A percentile compares a stretch with the other conserved stretches of the same genome.
Evolutionary conservation across 192 early-diverging fungal genomes (phyloP).

Genomic region (Podila minutissima): DNA sequence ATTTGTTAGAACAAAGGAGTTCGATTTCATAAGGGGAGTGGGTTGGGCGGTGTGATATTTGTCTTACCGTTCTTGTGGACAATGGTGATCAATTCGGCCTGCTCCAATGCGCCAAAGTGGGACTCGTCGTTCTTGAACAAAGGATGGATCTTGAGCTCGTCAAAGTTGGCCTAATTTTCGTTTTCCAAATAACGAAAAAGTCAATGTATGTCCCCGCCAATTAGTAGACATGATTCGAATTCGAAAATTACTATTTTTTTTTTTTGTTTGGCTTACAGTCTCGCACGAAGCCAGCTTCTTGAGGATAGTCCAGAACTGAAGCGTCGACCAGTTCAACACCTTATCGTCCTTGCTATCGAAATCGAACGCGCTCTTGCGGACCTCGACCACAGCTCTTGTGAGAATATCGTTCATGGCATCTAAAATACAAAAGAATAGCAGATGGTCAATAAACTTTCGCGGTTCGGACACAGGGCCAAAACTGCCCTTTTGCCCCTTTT

Average conservation of each 20-base stretch:
- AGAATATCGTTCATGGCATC: conserved; percentile 90
- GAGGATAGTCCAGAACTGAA: conserved; percentile 94
- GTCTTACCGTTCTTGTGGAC: conserved; percentile 74
- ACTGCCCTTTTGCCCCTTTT: too few species aligned
- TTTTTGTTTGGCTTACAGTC: conserved; percentile 46
- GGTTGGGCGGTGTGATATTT: neutral
- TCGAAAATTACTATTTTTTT: too few species aligned
- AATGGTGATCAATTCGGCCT: conserved; percentile 89
- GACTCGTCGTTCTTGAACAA: conserved; percentile 89
- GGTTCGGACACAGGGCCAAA: neutral
- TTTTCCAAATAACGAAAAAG: too few species aligned
- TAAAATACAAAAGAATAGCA: conserved; percentile 12
- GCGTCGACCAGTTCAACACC: conserved; percentile 73
- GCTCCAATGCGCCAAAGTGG: conserved; percentile 86
- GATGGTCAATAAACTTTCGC: conserved; percentile 1
- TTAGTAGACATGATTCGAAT: too few species aligned
- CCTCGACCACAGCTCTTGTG: conserved; percentile 79
- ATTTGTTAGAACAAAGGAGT: neutral
- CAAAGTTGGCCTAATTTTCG: conserved; percentile 71
- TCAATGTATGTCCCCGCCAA: too few species aligned
- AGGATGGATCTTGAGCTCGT: conserved; percentile 80
- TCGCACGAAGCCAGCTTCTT: conserved; percentile 69
- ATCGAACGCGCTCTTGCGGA: conserved; percentile 88
- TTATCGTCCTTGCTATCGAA: conserved; percentile 62
- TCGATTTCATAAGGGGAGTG: neutral